Percentiles rank a stretch among this genome's conserved stretches.
These are phyloP conservation scores for Datura wrightii DNA, from an alignment of 257 asterid species.

Conservation along the genomic window DNA sequence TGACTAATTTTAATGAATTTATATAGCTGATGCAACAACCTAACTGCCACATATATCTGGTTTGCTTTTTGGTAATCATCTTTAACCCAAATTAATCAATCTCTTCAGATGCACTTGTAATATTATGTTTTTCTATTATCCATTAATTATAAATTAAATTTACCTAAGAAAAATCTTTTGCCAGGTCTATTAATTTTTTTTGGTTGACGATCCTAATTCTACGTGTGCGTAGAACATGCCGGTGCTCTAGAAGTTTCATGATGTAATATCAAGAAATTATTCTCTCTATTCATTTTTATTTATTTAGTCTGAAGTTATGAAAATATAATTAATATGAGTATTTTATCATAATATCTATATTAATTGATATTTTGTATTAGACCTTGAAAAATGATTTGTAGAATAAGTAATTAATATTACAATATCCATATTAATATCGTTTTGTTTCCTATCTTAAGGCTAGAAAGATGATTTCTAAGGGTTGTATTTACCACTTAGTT, in stretches of 20 bases:
- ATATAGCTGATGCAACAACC: constrained; percentile 7
- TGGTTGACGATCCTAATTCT: background rate
- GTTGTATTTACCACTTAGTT: no score
- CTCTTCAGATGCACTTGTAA: background rate
- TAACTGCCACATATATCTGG: background rate
- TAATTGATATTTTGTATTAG: no score
- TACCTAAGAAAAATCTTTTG: background rate
- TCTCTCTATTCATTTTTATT: no score
- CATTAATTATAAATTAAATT: background rate
- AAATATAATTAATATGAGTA: no score
- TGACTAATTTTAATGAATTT: constrained; percentile 3
- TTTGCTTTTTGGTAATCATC: background rate
- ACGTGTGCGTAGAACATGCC: background rate
- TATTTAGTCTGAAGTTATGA: no score
- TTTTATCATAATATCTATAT: no score
- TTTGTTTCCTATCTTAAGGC: no score
- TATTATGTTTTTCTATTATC: background rate
- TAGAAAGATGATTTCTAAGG: no score
- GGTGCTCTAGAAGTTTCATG: background rate
- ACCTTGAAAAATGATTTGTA: no score
- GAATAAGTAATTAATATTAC: no score
- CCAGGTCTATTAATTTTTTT: background rate
- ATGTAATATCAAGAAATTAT: no score
- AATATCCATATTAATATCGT: no score
- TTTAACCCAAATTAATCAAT: background rate